Conservation (phyloP, 495 filamentous ascomycete species). For the Hypoxylon intermedium region DNA sequence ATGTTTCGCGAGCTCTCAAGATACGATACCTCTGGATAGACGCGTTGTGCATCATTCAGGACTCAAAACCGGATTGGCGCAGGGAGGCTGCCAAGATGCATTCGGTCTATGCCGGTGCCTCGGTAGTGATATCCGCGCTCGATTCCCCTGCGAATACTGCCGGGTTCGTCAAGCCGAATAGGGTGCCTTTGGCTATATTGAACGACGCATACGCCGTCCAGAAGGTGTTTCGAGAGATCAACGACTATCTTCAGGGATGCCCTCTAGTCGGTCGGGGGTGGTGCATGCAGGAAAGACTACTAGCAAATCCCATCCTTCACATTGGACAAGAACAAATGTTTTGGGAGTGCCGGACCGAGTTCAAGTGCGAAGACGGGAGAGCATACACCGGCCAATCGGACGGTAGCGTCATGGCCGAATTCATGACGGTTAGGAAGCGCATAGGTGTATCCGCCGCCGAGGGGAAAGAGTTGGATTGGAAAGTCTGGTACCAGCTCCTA, state of each 20-base stretch:
- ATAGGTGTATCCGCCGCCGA: conserved; percentile 13
- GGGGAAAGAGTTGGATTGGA: conserved; percentile 12
- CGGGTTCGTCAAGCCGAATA: conserved; percentile 29
- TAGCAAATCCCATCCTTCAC: conserved; percentile 26
- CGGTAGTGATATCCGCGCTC: conserved; percentile 33
- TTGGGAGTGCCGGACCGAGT: conserved; percentile 29
- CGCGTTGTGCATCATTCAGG: conserved; percentile 46
- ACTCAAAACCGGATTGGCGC: conserved; percentile 29
- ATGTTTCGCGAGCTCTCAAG: conserved; percentile 32
- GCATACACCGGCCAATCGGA: conserved; percentile 3
- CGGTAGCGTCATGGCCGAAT: conserved; percentile 19
- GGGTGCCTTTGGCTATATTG: conserved; percentile 3
- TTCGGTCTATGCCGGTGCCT: conserved; percentile 31
- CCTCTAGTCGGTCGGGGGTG: conserved; percentile 33
- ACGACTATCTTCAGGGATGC: conserved; percentile 31
- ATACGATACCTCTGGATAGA: conserved; percentile 46
- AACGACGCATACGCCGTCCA: conserved; percentile 24
- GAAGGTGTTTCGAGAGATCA: conserved; percentile 22
- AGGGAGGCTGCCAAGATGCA: conserved; percentile 36
- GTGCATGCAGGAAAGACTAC: conserved; percentile 35
- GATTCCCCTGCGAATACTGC: conserved; percentile 4
- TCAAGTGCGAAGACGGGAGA: conserved; percentile 23
- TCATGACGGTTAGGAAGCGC: conserved; percentile 17
- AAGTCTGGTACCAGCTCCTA: conserved; percentile 33
- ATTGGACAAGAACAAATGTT: conserved; percentile 33